Evolutionary conservation across 1,139 yeast genomes (phyloP).

Genomic region (Torulaspora globosa): DNA sequence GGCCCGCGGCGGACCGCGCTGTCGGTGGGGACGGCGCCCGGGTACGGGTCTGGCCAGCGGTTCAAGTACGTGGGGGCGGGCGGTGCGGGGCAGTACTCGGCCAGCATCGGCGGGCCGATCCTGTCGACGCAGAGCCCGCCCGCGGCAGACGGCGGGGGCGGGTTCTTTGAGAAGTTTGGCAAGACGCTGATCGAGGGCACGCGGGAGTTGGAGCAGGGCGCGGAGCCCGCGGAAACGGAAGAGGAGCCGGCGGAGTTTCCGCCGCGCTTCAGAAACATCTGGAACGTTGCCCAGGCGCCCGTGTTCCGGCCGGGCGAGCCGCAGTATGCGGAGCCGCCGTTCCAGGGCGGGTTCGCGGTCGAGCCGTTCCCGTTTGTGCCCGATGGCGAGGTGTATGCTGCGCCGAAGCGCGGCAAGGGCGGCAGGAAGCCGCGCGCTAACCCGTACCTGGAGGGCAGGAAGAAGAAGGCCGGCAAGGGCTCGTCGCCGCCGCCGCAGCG

Average conservation of each 20-base stretch:
- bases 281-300: constrained; percentile 32
- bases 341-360: neutral
- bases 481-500: constrained; percentile 5
- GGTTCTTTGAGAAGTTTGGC: constrained; percentile 37
- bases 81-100: constrained; percentile 26
- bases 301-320: constrained; percentile 25
- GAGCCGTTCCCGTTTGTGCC: neutral
- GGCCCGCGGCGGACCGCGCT: constrained; percentile 1
- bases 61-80: constrained; percentile 15
- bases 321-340: constrained; percentile 10
- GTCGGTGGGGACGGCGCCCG: constrained; percentile 31
- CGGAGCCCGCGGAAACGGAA: constrained; percentile 10
- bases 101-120: constrained; percentile 31
- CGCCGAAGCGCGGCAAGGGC: constrained; percentile 2
- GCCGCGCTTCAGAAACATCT: constrained; percentile 20
- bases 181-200: constrained; percentile 37
- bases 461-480: constrained; percentile 4
- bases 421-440: constrained; percentile 15
- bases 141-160: constrained; percentile 17
- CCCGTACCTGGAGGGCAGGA: constrained; percentile 17
- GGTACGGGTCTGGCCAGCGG: constrained; percentile 12
- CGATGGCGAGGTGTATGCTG: neutral
- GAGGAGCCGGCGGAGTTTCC: constrained; percentile 1
- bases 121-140: constrained; percentile 11
- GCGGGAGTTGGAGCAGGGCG: constrained; percentile 26